A percentile compares a stretch with the other conserved stretches of the same genome.
Evolutionary conservation across 495 filamentous ascomycete genomes (phyloP).

Genomic region (Schizothecium vesticola): DNA sequence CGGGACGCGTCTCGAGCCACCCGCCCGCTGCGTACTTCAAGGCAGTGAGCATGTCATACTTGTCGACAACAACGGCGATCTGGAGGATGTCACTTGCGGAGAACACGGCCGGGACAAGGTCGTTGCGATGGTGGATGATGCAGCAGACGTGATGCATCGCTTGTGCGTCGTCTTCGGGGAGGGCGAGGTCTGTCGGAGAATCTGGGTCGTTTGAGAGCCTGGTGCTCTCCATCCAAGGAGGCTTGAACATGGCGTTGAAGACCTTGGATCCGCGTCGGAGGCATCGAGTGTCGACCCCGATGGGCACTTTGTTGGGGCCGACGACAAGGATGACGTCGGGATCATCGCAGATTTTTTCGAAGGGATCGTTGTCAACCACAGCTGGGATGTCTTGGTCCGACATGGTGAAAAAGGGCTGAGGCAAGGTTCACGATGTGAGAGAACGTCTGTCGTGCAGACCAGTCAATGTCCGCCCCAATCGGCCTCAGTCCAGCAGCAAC

Average conservation of each 20-base stretch:
- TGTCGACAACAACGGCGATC: not conserved
- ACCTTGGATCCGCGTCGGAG: not conserved
- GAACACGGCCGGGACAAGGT: not conserved
- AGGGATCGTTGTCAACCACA: too few species aligned
- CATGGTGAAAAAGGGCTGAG: not conserved
- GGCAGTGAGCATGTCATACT: not conserved
- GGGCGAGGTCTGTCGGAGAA: not conserved
- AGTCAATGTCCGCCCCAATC: not conserved
- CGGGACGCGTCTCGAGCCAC: too few species aligned
- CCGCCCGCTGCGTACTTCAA: conserved; percentile 6
- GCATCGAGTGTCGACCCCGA: not conserved
- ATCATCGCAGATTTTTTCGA: not conserved
- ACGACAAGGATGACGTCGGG: not conserved
- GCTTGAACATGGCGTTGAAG: not conserved
- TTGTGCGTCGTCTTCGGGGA: not conserved
- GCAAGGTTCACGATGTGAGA: not conserved
- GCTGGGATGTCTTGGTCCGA: not conserved
- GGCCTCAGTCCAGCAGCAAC: not conserved
- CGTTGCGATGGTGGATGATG: not conserved
- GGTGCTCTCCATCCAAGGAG: not conserved
- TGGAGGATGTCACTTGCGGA: not conserved
- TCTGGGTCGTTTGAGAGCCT: not conserved
- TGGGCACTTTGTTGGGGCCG: not conserved
- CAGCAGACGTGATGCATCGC: not conserved
- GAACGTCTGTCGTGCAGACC: not conserved